Conservation (phyloP, 2,329 filamentous ascomycete species). For the Xylariaceae sp. region DNA sequence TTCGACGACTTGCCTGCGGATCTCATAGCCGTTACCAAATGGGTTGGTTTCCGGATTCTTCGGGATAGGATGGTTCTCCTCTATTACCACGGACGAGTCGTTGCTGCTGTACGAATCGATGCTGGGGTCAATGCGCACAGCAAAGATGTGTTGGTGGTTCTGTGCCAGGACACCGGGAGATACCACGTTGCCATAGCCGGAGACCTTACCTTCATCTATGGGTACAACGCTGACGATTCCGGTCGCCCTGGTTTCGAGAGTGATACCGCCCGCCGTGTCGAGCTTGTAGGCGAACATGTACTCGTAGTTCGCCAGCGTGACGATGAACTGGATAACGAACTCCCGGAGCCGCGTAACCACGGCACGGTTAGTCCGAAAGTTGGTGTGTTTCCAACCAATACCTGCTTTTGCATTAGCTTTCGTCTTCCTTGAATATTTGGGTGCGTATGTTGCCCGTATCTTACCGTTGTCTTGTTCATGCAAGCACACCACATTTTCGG, state of each 20-base stretch:
- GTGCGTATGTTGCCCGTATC: background rate
- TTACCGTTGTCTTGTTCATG: slow-evolving; percentile 60
- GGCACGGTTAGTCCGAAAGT: slow-evolving; percentile 57
- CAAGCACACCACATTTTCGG: slow-evolving; percentile 59
- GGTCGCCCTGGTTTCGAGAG: slow-evolving; percentile 57
- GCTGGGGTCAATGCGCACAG: slow-evolving; percentile 57
- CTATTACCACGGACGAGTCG: slow-evolving; percentile 29
- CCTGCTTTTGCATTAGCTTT: slow-evolving; percentile 27
- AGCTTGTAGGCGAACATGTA: slow-evolving; percentile 63
- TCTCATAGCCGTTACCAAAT: slow-evolving; percentile 54
- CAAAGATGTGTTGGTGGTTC: slow-evolving; percentile 65
- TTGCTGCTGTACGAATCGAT: slow-evolving; percentile 39
- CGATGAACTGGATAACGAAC: slow-evolving; percentile 61
- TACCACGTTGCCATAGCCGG: slow-evolving; percentile 58
- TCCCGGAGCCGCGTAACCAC: slow-evolving; percentile 57
- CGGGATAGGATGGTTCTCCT: slow-evolving; percentile 29
- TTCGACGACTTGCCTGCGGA: slow-evolving; percentile 44
- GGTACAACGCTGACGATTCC: slow-evolving; percentile 64
- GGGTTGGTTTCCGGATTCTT: slow-evolving; percentile 52
- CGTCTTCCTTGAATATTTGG: background rate
- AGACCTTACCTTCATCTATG: slow-evolving; percentile 48
- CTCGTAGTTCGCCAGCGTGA: slow-evolving; percentile 66
- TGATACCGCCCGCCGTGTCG: slow-evolving; percentile 56
- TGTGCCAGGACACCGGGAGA: slow-evolving; percentile 56
- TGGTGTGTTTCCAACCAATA: slow-evolving; percentile 66